phyloP scores from a whole-genome alignment of 2,329 filamentous ascomycete genomes.

The Ophiocordyceps robertsii region DNA sequence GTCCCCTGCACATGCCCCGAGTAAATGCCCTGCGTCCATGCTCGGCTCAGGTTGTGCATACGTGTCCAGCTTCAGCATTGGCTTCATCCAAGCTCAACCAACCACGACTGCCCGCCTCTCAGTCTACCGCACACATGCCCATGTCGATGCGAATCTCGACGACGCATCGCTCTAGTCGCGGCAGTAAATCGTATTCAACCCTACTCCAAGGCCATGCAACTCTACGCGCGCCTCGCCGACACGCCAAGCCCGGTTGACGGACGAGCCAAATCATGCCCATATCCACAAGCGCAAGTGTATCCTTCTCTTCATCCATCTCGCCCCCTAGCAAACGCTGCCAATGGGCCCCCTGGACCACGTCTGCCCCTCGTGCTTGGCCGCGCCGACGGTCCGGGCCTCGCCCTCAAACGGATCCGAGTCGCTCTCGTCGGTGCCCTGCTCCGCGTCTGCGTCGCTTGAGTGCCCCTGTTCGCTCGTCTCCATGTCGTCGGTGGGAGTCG shows the following conservation, averaged over 20 bases:
- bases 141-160: too few species aligned
- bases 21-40: too few species aligned
- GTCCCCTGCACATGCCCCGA: too few species aligned
- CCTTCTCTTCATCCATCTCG: not conserved
- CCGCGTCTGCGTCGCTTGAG: conserved; percentile 16
- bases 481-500: conserved; percentile 14
- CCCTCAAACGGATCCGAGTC: conserved; percentile 17
- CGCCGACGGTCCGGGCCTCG: not conserved
- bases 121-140: too few species aligned
- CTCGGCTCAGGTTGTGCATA: too few species aligned
- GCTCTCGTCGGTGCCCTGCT: conserved; percentile 19
- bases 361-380: not conserved
- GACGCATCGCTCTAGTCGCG: not conserved
- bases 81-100: too few species aligned
- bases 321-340: not conserved
- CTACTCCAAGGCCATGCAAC: not conserved
- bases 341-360: not conserved
- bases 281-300: too few species aligned
- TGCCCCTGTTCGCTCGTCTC: conserved; percentile 19
- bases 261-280: not conserved
- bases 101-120: too few species aligned
- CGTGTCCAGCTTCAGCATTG: too few species aligned
- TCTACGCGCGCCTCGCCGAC: not conserved
- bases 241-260: too few species aligned
- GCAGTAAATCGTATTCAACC: not conserved